These are phyloP conservation scores for Talaromyces pinophilus DNA, from an alignment of 2,329 filamentous ascomycete species.

Conservation along the genomic window DNA sequence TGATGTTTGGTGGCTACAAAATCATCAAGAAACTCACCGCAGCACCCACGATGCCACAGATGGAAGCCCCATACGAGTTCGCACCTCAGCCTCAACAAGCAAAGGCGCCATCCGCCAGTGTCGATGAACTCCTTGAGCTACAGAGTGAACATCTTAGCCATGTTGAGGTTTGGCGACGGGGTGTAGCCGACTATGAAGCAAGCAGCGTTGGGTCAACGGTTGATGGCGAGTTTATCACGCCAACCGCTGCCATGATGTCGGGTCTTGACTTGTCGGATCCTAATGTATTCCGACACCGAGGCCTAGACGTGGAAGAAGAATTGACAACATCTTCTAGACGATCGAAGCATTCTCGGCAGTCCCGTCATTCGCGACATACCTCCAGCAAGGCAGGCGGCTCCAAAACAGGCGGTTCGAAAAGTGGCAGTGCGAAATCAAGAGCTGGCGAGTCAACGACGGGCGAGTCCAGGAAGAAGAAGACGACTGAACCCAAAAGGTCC, in stretches of 20 bases:
- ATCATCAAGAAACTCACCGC: constrained; percentile 83
- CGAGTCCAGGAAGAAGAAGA: constrained; percentile 20
- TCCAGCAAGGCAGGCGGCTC: constrained; percentile 2
- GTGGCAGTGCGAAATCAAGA: background rate
- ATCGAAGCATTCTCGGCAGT: constrained; percentile 27
- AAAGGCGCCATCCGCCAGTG: constrained; percentile 35
- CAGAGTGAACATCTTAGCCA: constrained; percentile 53
- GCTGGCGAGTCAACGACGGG: constrained; percentile 5
- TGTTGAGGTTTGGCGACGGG: constrained; percentile 65
- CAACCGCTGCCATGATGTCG: constrained; percentile 54
- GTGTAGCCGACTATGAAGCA: constrained; percentile 61
- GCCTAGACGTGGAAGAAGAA: constrained; percentile 32
- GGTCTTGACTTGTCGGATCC: constrained; percentile 43
- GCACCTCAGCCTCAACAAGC: background rate
- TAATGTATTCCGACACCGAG: constrained; percentile 24
- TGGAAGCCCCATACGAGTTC: background rate
- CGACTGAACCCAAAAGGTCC: constrained; percentile 20
- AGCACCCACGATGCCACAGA: constrained; percentile 25
- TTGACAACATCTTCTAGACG: constrained; percentile 41
- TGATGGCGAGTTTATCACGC: constrained; percentile 67
- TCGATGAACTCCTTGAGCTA: constrained; percentile 61
- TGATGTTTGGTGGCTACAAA: constrained; percentile 95
- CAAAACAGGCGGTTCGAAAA: background rate
- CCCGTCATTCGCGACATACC: constrained; percentile 26
- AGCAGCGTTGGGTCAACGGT: constrained; percentile 60